phyloP scores from a whole-genome alignment of 331 rosid genomes.

The Rosa hybrid region DNA sequence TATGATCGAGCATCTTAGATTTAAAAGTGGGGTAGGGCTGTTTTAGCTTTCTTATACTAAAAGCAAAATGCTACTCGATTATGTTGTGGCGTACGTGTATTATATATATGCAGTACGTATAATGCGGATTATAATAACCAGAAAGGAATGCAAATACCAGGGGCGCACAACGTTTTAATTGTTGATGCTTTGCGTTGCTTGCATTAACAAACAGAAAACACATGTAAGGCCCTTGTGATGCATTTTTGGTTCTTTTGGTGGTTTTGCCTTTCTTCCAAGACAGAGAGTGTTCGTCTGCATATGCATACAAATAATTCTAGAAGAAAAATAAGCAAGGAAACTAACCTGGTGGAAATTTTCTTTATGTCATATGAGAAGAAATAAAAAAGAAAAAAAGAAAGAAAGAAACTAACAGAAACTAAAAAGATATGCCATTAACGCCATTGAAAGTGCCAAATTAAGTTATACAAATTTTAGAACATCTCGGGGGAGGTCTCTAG shows the following conservation, averaged over 20 bases:
- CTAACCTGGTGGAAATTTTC: no score
- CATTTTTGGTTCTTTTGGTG: neutral
- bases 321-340: no score
- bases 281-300: neutral
- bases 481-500: no score
- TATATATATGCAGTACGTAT: no score
- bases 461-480: no score
- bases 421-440: no score
- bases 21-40: neutral
- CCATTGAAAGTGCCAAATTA: no score
- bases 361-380: no score
- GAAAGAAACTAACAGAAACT: no score
- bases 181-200: neutral
- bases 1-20: neutral
- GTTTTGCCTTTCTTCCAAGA: neutral
- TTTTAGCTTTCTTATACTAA: neutral
- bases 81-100: neutral
- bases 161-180: neutral
- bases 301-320: neutral
- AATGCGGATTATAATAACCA: neutral
- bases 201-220: neutral
- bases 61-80: neutral
- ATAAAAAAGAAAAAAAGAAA: no score
- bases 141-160: neutral
- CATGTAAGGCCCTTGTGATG: neutral